A percentile compares a stretch with the other conserved stretches of the same genome.
Evolutionary conservation across 305 asterid genomes (phyloP).

Genomic region (Fraxinus sp.): DNA sequence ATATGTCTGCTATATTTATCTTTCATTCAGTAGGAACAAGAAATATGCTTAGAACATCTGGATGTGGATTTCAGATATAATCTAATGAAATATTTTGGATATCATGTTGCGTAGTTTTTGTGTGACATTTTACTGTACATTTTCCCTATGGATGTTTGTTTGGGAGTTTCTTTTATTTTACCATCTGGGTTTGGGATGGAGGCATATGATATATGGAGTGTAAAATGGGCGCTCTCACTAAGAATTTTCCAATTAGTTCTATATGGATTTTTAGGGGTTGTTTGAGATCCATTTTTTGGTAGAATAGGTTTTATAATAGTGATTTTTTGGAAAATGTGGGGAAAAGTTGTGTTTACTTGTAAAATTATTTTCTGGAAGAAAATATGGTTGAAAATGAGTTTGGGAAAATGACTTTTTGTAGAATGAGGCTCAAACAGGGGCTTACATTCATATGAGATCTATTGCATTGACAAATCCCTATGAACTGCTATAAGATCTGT

Average conservation of each 20-base stretch:
- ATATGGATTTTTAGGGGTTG: background rate
- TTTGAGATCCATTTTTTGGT: background rate
- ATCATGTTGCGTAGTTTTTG: conserved; percentile 3
- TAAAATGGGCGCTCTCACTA: background rate
- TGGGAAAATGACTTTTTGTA: background rate
- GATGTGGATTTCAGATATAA: background rate
- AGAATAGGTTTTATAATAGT: background rate
- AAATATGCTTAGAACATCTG: background rate
- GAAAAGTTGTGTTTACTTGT: no score
- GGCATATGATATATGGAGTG: background rate
- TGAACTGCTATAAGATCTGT: background rate
- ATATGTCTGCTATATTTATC: background rate
- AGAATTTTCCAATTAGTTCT: background rate
- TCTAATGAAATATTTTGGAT: background rate
- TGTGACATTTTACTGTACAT: conserved; percentile 8
- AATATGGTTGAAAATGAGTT: background rate
- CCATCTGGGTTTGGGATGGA: background rate
- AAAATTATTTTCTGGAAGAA: no score
- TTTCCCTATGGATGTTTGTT: background rate
- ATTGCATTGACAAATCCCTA: background rate
- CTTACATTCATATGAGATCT: background rate
- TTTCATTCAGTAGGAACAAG: background rate
- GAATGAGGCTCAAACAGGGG: background rate
- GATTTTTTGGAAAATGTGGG: background rate
- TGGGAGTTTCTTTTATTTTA: background rate